Evolutionary conservation across 441 rosid species (phyloP).

Genomic region (Corymbia citriodora): DNA sequence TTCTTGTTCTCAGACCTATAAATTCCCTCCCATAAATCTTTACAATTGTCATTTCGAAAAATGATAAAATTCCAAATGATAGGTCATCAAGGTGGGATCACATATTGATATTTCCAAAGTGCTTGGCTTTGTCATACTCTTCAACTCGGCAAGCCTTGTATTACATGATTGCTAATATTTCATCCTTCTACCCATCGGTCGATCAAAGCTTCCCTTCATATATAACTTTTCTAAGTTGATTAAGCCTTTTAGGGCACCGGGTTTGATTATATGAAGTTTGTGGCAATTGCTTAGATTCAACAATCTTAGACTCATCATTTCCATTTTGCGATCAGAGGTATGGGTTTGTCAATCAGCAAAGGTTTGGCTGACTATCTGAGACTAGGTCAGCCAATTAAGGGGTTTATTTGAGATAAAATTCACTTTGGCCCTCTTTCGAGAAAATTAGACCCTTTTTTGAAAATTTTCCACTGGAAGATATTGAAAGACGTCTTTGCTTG

Average conservation of each 20-base stretch:
- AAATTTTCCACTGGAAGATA: neutral
- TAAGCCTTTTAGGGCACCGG: neutral
- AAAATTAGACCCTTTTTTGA: neutral
- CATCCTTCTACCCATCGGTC: neutral
- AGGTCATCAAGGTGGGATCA: neutral
- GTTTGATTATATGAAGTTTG: neutral
- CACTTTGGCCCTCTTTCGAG: neutral
- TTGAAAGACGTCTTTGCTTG: neutral
- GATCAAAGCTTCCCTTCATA: neutral
- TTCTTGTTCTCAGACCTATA: neutral
- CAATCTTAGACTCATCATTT: neutral
- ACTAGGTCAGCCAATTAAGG: neutral
- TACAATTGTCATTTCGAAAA: neutral
- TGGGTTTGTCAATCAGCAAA: neutral
- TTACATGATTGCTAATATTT: neutral
- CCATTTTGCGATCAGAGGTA: neutral
- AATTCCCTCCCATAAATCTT: neutral
- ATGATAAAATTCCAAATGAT: neutral
- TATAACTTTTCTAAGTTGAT: neutral
- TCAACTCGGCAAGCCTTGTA: neutral
- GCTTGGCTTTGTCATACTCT: neutral
- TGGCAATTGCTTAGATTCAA: neutral
- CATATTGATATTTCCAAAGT: neutral
- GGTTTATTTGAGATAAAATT: neutral
- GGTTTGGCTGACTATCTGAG: neutral